Evolutionary conservation across 306 rosid species (phyloP).

Genomic region (Vachellia collinsii): DNA sequence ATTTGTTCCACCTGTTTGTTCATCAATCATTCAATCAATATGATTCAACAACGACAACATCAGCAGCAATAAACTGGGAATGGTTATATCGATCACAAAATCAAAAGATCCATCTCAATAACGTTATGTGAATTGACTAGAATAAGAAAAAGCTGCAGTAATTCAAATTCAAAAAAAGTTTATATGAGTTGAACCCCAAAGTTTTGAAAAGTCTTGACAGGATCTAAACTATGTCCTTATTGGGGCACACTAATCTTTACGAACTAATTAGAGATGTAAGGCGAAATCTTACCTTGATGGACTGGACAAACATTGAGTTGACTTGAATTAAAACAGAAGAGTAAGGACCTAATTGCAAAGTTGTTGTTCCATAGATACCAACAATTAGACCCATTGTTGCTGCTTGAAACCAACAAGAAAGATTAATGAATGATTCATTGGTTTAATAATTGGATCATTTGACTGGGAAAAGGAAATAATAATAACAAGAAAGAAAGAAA

Average conservation of each 20-base stretch:
- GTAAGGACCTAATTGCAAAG: conserved; percentile 53
- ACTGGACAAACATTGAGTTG: conserved; percentile 52
- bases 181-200: too few species aligned
- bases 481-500: not conserved
- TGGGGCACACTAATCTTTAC: too few species aligned
- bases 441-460: not conserved
- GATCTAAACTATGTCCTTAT: too few species aligned
- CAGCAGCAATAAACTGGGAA: too few species aligned
- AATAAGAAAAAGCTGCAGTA: not conserved
- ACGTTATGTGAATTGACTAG: too few species aligned
- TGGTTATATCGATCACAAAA: too few species aligned
- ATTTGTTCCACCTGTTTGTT: conserved; percentile 46
- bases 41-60: not conserved
- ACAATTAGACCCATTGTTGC: conserved; percentile 48
- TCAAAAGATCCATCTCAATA: too few species aligned
- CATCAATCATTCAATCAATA: conserved; percentile 12
- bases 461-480: not conserved
- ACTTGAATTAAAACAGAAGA: conserved; percentile 53
- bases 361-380: conserved; percentile 44
- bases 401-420: conserved; percentile 30
- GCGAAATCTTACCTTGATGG: conserved; percentile 41
- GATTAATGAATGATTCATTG: not conserved
- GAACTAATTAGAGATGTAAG: not conserved
- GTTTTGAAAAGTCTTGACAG: too few species aligned
- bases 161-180: too few species aligned